Conservation (phyloP, 2,329 filamentous ascomycete species). For the Penicillium psychrosexuale region DNA sequence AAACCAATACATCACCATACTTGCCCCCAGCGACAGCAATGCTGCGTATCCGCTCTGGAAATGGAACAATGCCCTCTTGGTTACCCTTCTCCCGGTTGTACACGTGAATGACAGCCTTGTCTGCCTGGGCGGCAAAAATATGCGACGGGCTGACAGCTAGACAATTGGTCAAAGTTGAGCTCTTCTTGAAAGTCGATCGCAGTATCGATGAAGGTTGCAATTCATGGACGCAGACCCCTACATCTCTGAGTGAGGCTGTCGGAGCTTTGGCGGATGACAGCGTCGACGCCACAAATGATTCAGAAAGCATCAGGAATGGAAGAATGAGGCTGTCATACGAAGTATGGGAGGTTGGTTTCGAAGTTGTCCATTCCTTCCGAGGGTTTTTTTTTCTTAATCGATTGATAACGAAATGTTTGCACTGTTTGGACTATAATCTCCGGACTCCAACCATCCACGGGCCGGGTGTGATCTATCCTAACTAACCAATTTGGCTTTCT, state of each 20-base stretch:
- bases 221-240: slow-evolving; percentile 82
- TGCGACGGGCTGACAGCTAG: slow-evolving; percentile 78
- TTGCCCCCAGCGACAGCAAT: slow-evolving; percentile 67
- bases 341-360: slow-evolving; percentile 15
- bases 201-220: slow-evolving; percentile 74
- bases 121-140: slow-evolving; percentile 85
- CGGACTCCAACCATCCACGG: neutral
- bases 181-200: slow-evolving; percentile 84
- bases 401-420: slow-evolving; percentile 33
- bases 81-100: slow-evolving; percentile 80
- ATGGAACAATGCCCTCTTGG: slow-evolving; percentile 83
- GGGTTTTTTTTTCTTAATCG: slow-evolving; percentile 23
- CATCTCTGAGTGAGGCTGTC: slow-evolving; percentile 63
- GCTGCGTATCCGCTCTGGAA: slow-evolving; percentile 80
- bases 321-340: slow-evolving; percentile 15
- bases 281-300: slow-evolving; percentile 48
- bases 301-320: slow-evolving; percentile 45
- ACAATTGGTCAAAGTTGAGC: slow-evolving; percentile 72
- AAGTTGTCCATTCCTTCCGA: slow-evolving; percentile 15
- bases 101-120: slow-evolving; percentile 89
- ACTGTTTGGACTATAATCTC: slow-evolving; percentile 25
- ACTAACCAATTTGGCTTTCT: neutral
- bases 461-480: slow-evolving; percentile 13
- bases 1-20: slow-evolving; percentile 59
- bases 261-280: slow-evolving; percentile 41